A percentile compares a stretch with the other conserved stretches of the same genome.
Conservation (phyloP, 129 eudicot genomes). For the Gnaphalium uliginosum region DNA sequence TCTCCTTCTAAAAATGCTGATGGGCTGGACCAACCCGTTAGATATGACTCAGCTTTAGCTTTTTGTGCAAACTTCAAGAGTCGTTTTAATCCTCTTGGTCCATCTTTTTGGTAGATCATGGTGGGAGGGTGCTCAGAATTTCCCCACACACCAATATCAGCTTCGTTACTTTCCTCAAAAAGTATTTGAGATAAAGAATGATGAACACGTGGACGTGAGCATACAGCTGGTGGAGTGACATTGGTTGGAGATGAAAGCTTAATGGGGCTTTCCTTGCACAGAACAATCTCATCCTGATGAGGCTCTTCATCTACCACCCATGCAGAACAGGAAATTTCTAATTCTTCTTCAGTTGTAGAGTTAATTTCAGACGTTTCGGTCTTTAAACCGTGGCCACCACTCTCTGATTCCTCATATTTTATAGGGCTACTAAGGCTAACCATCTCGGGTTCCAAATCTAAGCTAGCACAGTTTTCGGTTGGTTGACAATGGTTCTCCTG, state of each 20-base stretch:
- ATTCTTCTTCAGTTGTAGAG: constrained; percentile 49
- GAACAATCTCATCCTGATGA: constrained; percentile 49
- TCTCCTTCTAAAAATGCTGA: constrained; percentile 84
- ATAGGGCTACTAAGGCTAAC: constrained; percentile 34
- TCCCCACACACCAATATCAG: constrained; percentile 84
- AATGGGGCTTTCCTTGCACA: constrained; percentile 35
- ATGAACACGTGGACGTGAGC: constrained; percentile 64
- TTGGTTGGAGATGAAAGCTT: constrained; percentile 39
- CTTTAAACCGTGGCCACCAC: neutral
- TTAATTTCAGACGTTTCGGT: constrained; percentile 32
- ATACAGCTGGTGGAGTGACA: constrained; percentile 32
- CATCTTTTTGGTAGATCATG: constrained; percentile 85
- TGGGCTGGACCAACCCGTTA: constrained; percentile 77
- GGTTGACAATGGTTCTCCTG: constrained; percentile 39
- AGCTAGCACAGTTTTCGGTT: constrained; percentile 17
- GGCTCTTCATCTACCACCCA: constrained; percentile 85
- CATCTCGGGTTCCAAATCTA: constrained; percentile 34
- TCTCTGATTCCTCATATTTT: constrained; percentile 34
- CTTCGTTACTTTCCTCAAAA: constrained; percentile 81
- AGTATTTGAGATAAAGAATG: constrained; percentile 96
- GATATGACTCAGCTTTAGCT: constrained; percentile 69
- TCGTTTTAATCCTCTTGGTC: constrained; percentile 87
- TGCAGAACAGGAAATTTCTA: constrained; percentile 62
- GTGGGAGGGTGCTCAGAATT: constrained; percentile 83
- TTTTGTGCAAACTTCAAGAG: constrained; percentile 92